Conservation (phyloP, 305 asterid genomes). For the Fraxinus latifolia region DNA sequence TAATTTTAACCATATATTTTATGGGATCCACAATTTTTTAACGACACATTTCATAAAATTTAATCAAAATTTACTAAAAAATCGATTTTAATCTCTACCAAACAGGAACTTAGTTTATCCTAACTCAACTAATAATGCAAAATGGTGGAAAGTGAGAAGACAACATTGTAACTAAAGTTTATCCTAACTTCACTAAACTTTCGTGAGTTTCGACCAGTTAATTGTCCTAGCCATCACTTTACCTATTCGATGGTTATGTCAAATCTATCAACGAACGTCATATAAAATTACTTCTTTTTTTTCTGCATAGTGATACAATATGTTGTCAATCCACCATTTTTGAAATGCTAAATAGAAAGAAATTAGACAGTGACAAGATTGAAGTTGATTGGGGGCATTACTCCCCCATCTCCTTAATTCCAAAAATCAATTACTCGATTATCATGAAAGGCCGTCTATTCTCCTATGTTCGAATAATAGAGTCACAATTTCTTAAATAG, state of each 20-base stretch:
- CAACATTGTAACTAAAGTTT: not conserved
- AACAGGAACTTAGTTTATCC: not conserved
- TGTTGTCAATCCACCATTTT: not conserved
- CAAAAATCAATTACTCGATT: too few relatives aligned
- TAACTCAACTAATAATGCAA: slow-evolving; percentile 8
- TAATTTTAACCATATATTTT: too few relatives aligned
- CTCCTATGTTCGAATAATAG: too few relatives aligned
- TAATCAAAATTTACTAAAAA: too few relatives aligned
- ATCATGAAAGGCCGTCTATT: too few relatives aligned
- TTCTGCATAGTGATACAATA: not conserved
- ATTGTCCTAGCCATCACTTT: not conserved
- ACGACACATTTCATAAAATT: too few relatives aligned
- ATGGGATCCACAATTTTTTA: too few relatives aligned
- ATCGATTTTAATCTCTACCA: too few relatives aligned
- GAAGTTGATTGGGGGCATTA: not conserved
- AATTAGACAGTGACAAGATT: not conserved
- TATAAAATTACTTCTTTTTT: too few relatives aligned
- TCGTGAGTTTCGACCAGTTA: not conserved
- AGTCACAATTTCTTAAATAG: too few relatives aligned
- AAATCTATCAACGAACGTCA: not conserved
- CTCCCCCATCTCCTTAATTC: too few relatives aligned
- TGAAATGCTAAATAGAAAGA: not conserved
- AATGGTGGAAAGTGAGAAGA: slow-evolving; percentile 15
- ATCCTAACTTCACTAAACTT: not conserved
- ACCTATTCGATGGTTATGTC: not conserved